Conservation (phyloP, 1,284 basidiomycete genomes). For the Fistulinella staudtii region DNA sequence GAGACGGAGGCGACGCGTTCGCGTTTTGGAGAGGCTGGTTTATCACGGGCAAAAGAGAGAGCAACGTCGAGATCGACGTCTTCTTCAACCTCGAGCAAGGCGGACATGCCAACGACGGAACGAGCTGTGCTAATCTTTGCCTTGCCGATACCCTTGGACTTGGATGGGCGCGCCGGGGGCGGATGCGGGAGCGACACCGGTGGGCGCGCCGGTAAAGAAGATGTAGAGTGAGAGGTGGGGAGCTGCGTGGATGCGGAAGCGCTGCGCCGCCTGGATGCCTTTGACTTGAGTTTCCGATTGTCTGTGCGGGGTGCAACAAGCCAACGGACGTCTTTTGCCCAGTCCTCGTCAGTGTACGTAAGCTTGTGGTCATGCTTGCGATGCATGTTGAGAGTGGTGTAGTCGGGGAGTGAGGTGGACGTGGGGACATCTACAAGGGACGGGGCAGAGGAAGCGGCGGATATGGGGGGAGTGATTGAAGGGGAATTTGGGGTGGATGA, state of each 20-base stretch:
- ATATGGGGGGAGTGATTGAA: slow-evolving; percentile 22
- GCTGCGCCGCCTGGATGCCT: slow-evolving; percentile 20
- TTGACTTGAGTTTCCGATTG: slow-evolving; percentile 19
- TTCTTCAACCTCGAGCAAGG: slow-evolving; percentile 55
- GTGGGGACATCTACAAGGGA: slow-evolving; percentile 23
- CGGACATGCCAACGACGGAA: slow-evolving; percentile 53
- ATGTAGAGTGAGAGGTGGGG: slow-evolving; percentile 17
- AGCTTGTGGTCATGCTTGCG: slow-evolving; percentile 19
- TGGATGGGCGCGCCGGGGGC: slow-evolving; percentile 15
- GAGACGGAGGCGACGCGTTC: slow-evolving; percentile 16
- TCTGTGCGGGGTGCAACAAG: slow-evolving; percentile 42
- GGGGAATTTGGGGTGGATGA: slow-evolving; percentile 19
- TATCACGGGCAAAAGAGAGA: slow-evolving; percentile 3
- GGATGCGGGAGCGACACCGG: slow-evolving; percentile 11
- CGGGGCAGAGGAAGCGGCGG: slow-evolving; percentile 25
- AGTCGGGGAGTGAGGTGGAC: slow-evolving; percentile 22
- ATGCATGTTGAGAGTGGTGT: slow-evolving; percentile 14
- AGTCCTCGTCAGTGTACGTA: slow-evolving; percentile 49
- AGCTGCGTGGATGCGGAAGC: slow-evolving; percentile 13
- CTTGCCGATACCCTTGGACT: slow-evolving; percentile 26
- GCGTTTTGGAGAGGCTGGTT: slow-evolving; percentile 7
- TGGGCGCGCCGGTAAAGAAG: slow-evolving; percentile 10
- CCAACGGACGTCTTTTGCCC: slow-evolving; percentile 64
- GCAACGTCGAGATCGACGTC: slow-evolving; percentile 30
- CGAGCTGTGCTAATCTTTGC: slow-evolving; percentile 35